Percentiles rank a stretch among this genome's conserved stretches.
Conservation (phyloP, 2,329 filamentous ascomycete genomes). For the Apiospora marii region DNA sequence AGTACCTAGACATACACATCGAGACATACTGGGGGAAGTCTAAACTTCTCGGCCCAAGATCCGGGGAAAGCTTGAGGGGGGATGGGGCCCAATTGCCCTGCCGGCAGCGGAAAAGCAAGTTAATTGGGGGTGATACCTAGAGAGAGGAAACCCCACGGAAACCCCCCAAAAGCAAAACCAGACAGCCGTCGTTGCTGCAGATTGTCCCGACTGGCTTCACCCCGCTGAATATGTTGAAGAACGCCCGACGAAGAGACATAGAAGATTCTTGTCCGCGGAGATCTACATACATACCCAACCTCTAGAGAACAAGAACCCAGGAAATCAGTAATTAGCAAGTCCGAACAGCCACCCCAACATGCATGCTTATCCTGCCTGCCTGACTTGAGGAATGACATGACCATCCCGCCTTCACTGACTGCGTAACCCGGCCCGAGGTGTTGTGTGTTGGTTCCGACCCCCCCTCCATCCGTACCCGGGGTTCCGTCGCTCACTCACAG, state of each 20-base stretch:
- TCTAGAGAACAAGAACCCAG: background rate
- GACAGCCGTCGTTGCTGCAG: background rate
- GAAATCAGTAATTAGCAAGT: background rate
- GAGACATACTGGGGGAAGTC: background rate
- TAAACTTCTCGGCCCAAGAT: background rate
- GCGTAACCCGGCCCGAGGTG: background rate
- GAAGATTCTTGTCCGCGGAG: background rate
- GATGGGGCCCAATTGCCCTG: background rate
- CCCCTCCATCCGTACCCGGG: background rate
- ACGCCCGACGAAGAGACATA: background rate
- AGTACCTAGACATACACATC: background rate
- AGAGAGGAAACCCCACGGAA: background rate
- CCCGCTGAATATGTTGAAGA: background rate
- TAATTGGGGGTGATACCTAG: background rate
- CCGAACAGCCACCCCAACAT: background rate
- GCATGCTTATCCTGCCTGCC: background rate
- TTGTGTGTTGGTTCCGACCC: slow-evolving; percentile 8
- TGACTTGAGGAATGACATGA: background rate
- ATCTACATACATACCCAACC: background rate
- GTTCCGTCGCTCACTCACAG: background rate
- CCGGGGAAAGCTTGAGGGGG: background rate
- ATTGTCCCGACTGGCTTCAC: background rate
- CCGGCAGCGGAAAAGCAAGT: background rate
- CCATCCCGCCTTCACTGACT: background rate
- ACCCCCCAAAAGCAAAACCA: background rate